Evolutionary conservation across 257 asterid genomes (phyloP), one percentile per base, ranked within the genome.

Genomic region (Knoxia roxburghii): DNA sequence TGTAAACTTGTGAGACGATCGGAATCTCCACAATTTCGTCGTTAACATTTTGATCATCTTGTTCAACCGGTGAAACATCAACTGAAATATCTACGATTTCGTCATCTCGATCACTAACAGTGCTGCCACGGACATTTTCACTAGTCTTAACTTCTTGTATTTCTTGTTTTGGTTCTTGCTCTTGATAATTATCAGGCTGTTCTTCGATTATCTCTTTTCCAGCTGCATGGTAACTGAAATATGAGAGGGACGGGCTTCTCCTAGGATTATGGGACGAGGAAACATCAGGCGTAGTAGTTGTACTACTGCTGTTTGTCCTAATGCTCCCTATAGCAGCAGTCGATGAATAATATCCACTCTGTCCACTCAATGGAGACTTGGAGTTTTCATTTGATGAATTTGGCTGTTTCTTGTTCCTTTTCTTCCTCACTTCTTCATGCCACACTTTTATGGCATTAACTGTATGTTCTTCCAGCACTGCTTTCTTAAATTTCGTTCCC

Each of bases 401-500:
- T 52, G 46, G 30, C 14, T 65, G 60, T 51, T 21, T 74, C 72
- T 78, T 23, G 18, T 53, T 80, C 61, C 77, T 75, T 72, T 81
- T 88, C 41, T 75, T 75, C 77, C 64, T 84, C 76, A 77, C 91
- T 5, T 79, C 75, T 46, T 75, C 67, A 73, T 88, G 94, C 96
- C 94, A 88, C 58, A 65, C 73, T 70, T 75, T 88, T 66, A 88
- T 52, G 72, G 75, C 87, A 4, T 86, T 84, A 37, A 83, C 55
- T 29, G 88, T 81, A 29, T 80, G 79, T 45, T 83, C 88, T 70
- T 84, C 94, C 10, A 88, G 60, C 54, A 81, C 81, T 67, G 83
- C 77, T 21, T 63, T 81, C 70, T 88, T 88, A 55, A 76, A 84
- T 32, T 77, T 26, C 50, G 94, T 83, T 2, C 96, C 96, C 96